phyloP scores from a whole-genome alignment of 2,329 filamentous ascomycete genomes.

The Elsinoe ampelina region DNA sequence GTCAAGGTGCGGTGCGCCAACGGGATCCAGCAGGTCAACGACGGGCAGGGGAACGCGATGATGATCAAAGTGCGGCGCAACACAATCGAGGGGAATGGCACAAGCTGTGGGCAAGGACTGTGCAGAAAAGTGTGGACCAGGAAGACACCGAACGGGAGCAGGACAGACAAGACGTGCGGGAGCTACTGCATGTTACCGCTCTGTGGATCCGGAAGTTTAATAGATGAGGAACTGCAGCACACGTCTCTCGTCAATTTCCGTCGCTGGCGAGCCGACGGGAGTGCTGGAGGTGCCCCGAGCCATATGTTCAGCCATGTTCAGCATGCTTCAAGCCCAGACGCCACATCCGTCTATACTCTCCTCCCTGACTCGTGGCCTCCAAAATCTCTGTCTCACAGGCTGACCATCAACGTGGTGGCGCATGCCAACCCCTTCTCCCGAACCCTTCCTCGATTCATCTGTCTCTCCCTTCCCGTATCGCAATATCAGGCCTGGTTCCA shows the following conservation, averaged over 20 bases:
- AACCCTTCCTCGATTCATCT: background rate
- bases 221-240: slow-evolving; percentile 8
- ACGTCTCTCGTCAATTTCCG: background rate
- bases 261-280: background rate
- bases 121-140: background rate
- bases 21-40: background rate
- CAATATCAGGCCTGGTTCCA: background rate
- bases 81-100: background rate
- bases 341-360: background rate
- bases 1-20: slow-evolving; percentile 5
- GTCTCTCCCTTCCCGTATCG: background rate
- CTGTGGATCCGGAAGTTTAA: slow-evolving; percentile 9
- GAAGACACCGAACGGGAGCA: background rate
- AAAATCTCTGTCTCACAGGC: slow-evolving; percentile 11
- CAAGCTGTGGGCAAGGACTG: background rate
- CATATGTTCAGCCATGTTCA: background rate
- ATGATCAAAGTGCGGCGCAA: slow-evolving; percentile 2
- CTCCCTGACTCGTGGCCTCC: background rate
- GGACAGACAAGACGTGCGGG: background rate
- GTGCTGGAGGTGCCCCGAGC: background rate
- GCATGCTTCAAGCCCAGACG: background rate
- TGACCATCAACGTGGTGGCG: slow-evolving; percentile 1
- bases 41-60: slow-evolving; percentile 1
- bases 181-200: slow-evolving; percentile 7
- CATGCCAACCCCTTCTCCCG: slow-evolving; percentile 5